Evolutionary conservation across 106 monocot genomes (phyloP), one percentile per base, ranked within the genome.

Genomic region (Chionographis japonica): DNA sequence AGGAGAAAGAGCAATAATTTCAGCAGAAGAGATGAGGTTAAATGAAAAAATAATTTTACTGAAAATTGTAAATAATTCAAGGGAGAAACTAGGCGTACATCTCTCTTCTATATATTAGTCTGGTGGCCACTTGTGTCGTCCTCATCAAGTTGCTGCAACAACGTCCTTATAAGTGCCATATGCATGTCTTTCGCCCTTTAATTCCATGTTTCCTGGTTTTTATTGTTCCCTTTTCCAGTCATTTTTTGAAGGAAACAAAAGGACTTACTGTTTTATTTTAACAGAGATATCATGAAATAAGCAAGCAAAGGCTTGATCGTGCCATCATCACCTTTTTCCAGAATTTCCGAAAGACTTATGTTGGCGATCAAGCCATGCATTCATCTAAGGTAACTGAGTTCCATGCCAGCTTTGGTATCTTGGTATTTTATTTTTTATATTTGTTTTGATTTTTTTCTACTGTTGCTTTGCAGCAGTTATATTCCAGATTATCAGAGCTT

Each of bases 331-430:
- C 78, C 19, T 97, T 97, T 78, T 87, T 90, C 54, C 97, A 98
- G 63, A 90, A 93, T 74, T 93, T 98, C 65, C 81, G 97, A 12
- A 98, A 83, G 80, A 87, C 97, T 13, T 98, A 98, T 90, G 93
- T 98, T 70, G 97, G 97, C 54, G 97, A 98, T 52, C 93, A 93
- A 77, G 92, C 97, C 40, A 85, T 98, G 81, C 97, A 93, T 85
- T 89, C 97, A 72, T 92, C 97, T 18, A 92, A 93, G 90, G 97
- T 93, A 85, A 20, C 9, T 36, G 16, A 58, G 17, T 58, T 42
- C 8, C 5, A 46, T 54, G 50, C 52, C 41, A 39, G 49, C 18
- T 60, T 8, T 13, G 40, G 17, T 18, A 69, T 16, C 62, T 6
- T 79, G 6, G 59, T 54, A 39, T 61, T 62, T 52, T 11, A 43